A percentile compares a stretch with the other conserved stretches of the same genome.
phyloP scores from a whole-genome alignment of 805 yeast genomes.

The Metschnikowia hibisci region DNA sequence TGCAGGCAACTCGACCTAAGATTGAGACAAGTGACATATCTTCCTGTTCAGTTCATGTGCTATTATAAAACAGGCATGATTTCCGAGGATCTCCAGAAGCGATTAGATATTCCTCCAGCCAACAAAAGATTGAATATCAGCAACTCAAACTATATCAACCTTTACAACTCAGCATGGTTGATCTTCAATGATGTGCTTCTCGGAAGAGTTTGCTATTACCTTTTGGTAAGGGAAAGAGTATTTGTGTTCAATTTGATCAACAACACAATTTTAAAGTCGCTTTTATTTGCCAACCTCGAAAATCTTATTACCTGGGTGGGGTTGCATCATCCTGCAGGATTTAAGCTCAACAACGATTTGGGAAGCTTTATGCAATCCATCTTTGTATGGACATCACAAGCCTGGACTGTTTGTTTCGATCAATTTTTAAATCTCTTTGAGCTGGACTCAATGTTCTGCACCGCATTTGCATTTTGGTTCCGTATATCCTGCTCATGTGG shows the following conservation, averaged over 20 bases:
- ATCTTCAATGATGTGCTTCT: conserved; percentile 75
- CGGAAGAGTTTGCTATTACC: conserved; percentile 54
- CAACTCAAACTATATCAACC: conserved; percentile 59
- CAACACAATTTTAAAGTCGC: conserved; percentile 7
- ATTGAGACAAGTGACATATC: conserved; percentile 66
- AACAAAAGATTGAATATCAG: conserved; percentile 36
- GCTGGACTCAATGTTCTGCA: conserved; percentile 4
- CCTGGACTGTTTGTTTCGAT: conserved; percentile 44
- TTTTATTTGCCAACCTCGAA: conserved; percentile 45
- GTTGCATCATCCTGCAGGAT: conserved; percentile 82
- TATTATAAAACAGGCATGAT: conserved; percentile 41
- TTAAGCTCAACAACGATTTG: conserved; percentile 82
- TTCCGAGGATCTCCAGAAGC: conserved; percentile 39
- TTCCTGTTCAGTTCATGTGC: conserved; percentile 74
- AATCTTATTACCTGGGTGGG: conserved; percentile 67
- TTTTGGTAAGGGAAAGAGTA: conserved; percentile 15
- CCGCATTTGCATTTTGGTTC: conserved; percentile 10
- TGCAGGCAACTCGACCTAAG: conserved; percentile 79
- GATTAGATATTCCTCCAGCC: conserved; percentile 31
- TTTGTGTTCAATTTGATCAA: conserved; percentile 33
- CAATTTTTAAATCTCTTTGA: conserved; percentile 2
- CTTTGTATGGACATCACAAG: conserved; percentile 76
- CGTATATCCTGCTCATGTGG: conserved; percentile 43
- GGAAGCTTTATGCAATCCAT: conserved; percentile 84
- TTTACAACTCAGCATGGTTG: conserved; percentile 87